Conservation (phyloP, 305 asterid genomes). For the Fraxinus floribunda region DNA sequence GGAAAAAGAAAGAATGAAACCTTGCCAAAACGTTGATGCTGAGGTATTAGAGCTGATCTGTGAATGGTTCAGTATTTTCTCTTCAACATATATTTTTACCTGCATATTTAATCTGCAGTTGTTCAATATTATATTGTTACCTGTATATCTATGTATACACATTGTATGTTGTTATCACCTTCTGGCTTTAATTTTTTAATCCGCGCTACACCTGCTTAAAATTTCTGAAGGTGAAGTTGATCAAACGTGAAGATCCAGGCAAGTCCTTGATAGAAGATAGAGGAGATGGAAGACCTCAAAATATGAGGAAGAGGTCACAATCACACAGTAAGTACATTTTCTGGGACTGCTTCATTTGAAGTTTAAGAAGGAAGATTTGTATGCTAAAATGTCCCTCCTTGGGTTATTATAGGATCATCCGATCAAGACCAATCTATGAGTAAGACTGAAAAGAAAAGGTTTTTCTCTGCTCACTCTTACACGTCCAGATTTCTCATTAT, state of each 20-base stretch:
- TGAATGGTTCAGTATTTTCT: background rate
- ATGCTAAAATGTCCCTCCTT: constrained; percentile 14
- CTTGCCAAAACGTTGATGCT: constrained; percentile 23
- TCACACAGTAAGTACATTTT: constrained; percentile 45
- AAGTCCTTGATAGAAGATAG: constrained; percentile 29
- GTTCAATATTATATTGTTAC: background rate
- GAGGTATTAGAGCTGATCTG: constrained; percentile 36
- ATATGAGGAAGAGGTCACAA: constrained; percentile 30
- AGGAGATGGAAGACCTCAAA: constrained; percentile 32
- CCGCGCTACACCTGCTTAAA: constrained; percentile 18
- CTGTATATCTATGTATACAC: background rate
- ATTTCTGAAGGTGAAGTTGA: constrained; percentile 30
- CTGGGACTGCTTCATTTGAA: background rate
- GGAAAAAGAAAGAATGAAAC: constrained; percentile 30
- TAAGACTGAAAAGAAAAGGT: constrained; percentile 54
- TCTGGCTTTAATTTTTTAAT: background rate
- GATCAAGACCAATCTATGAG: constrained; percentile 36
- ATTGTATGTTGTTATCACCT: background rate
- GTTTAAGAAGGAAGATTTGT: constrained; percentile 12
- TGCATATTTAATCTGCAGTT: background rate
- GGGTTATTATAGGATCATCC: constrained; percentile 29
- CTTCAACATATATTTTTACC: background rate
- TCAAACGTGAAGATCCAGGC: constrained; percentile 30
- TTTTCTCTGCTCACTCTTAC: constrained; percentile 17
- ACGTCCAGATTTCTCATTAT: background rate